Evolutionary conservation across 2,329 filamentous ascomycete genomes (phyloP).

Genomic region (Teratosphaeria nubilosa): DNA sequence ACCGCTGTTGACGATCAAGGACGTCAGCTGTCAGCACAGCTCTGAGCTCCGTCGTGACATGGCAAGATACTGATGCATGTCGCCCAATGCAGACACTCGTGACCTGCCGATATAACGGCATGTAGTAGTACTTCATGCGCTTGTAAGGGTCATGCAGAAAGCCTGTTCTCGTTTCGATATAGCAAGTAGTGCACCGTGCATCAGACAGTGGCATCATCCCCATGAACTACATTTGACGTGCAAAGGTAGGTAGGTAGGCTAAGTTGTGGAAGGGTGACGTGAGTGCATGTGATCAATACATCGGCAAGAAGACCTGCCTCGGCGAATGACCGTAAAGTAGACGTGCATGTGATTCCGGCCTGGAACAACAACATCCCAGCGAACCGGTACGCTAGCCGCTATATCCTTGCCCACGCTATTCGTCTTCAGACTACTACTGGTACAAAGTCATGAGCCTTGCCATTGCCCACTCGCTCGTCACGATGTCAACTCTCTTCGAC

Average conservation of each 20-base stretch:
- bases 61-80: background rate
- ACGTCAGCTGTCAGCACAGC: too few species aligned
- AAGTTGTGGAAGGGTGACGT: too few species aligned
- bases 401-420: background rate
- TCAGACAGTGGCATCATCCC: too few species aligned
- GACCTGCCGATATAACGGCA: background rate
- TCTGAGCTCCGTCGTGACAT: too few species aligned
- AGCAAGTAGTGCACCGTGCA: too few species aligned
- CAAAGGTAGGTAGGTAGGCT: too few species aligned
- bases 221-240: too few species aligned
- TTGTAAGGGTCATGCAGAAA: background rate
- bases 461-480: background rate
- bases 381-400: background rate
- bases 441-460: background rate
- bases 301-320: background rate
- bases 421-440: background rate
- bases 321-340: too few species aligned
- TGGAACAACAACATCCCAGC: background rate
- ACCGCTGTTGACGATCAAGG: too few species aligned
- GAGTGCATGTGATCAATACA: background rate
- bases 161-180: too few species aligned
- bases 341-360: background rate
- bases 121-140: background rate
- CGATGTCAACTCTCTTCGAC: background rate
- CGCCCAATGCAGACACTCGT: background rate